Evolutionary conservation across 1,284 basidiomycete species (phyloP).

Genomic region (Rhodotorula sp.): DNA sequence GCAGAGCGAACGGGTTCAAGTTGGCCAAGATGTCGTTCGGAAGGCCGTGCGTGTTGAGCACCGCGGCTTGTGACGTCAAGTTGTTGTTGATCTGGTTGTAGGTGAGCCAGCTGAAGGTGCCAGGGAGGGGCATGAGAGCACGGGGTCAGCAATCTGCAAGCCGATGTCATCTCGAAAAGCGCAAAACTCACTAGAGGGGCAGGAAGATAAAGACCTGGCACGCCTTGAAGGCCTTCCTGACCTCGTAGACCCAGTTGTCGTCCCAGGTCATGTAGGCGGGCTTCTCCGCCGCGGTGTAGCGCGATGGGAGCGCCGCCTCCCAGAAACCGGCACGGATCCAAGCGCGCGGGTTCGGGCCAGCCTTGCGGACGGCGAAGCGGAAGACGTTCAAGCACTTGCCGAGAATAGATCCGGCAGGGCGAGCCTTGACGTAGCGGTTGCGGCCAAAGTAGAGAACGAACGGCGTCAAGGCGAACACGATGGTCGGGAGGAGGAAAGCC

Average conservation of each 20-base stretch:
- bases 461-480: conserved; percentile 56
- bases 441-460: conserved; percentile 66
- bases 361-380: conserved; percentile 45
- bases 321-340: conserved; percentile 67
- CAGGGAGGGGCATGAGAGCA: too few species aligned
- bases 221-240: conserved; percentile 76
- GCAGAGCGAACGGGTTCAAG: conserved; percentile 46
- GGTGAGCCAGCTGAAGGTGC: conserved; percentile 59
- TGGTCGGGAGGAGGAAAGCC: conserved; percentile 50
- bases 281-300: conserved; percentile 58
- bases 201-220: conserved; percentile 78
- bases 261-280: conserved; percentile 54
- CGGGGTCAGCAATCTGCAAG: not conserved
- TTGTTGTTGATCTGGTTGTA: conserved; percentile 53
- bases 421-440: conserved; percentile 64
- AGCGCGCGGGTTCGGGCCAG: conserved; percentile 50
- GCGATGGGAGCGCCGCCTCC: conserved; percentile 57
- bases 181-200: conserved; percentile 48
- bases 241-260: conserved; percentile 78
- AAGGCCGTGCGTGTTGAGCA: conserved; percentile 43
- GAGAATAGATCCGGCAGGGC: conserved; percentile 76
- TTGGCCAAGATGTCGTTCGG: conserved; percentile 51
- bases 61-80: conserved; percentile 34
- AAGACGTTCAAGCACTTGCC: conserved; percentile 53
- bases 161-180: too few species aligned